These are phyloP conservation scores for Pharnaceum exiguum DNA, from an alignment of 148 eudicot species.

Conservation along the genomic window DNA sequence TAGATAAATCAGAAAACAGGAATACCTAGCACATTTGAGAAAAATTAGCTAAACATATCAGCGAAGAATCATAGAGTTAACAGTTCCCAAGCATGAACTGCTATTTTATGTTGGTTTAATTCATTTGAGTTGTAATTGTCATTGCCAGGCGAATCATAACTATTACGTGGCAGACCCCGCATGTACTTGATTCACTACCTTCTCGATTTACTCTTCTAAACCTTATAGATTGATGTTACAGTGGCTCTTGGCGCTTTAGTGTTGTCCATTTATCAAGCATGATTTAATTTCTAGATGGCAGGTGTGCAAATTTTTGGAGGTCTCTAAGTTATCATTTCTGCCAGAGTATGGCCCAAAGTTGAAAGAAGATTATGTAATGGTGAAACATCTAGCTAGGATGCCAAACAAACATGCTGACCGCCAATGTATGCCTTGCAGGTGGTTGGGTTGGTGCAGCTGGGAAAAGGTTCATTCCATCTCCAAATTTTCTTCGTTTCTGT, in stretches of 20 bases:
- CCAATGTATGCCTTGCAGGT: slow-evolving; percentile 35
- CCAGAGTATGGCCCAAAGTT: slow-evolving; percentile 50
- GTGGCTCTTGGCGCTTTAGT: neutral
- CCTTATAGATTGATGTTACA: neutral
- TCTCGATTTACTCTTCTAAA: too few species aligned
- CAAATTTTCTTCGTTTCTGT: neutral
- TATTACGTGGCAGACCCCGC: too few species aligned
- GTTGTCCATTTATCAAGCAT: slow-evolving; percentile 1
- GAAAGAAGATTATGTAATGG: slow-evolving; percentile 45
- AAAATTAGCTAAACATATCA: too few species aligned
- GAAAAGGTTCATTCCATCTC: slow-evolving; percentile 29
- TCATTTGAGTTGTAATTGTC: too few species aligned
- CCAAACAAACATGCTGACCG: slow-evolving; percentile 27
- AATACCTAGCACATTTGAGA: too few species aligned
- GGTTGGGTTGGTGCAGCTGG: slow-evolving; percentile 41
- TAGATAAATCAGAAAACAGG: too few species aligned
- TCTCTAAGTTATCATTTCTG: slow-evolving; percentile 36
- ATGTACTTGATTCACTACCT: too few species aligned
- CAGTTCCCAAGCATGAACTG: too few species aligned
- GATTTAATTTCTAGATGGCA: slow-evolving; percentile 10
- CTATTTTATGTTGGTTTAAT: too few species aligned
- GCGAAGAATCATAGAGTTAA: too few species aligned
- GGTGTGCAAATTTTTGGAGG: slow-evolving; percentile 53
- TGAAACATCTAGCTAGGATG: slow-evolving; percentile 30
- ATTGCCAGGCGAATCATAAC: too few species aligned